These are phyloP conservation scores for Diaporthe citriasiana DNA, from an alignment of 2,329 filamentous ascomycete genomes.

Conservation along the genomic window DNA sequence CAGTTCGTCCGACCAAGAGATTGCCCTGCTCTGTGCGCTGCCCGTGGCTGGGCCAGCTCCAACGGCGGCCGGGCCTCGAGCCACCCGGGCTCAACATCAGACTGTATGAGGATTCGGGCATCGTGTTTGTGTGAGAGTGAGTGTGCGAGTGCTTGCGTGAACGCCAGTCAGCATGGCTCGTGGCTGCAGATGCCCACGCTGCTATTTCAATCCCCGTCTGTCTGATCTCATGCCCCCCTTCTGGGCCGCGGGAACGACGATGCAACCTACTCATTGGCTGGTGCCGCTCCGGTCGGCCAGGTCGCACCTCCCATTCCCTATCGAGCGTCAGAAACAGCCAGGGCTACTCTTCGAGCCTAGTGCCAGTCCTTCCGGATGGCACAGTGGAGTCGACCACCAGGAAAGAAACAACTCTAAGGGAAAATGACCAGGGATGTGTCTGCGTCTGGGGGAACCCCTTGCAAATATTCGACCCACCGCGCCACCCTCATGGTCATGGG, in stretches of 20 bases:
- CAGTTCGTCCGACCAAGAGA: slow-evolving; percentile 21
- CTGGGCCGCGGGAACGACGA: not conserved
- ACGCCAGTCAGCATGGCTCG: slow-evolving; percentile 25
- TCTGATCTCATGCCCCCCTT: slow-evolving; percentile 1
- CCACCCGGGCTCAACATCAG: slow-evolving; percentile 10
- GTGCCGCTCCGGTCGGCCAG: not conserved
- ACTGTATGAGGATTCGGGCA: slow-evolving; percentile 8
- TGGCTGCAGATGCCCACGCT: slow-evolving; percentile 23
- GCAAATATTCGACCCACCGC: slow-evolving; percentile 34
- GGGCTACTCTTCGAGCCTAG: slow-evolving; percentile 33
- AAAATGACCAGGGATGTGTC: slow-evolving; percentile 21
- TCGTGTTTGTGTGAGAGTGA: not conserved
- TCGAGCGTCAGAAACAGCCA: slow-evolving; percentile 33
- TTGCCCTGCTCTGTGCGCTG: slow-evolving; percentile 30
- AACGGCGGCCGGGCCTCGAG: slow-evolving; percentile 3
- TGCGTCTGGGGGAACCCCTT: slow-evolving; percentile 38
- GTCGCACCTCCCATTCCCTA: slow-evolving; percentile 26
- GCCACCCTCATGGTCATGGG: slow-evolving; percentile 36
- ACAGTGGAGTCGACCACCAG: slow-evolving; percentile 25
- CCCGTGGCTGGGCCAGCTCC: not conserved
- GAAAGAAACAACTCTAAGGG: slow-evolving; percentile 36
- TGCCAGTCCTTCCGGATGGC: slow-evolving; percentile 4
- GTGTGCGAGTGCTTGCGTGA: too few species aligned
- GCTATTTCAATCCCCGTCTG: slow-evolving; percentile 37
- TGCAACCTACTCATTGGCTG: slow-evolving; percentile 17